phyloP scores from a whole-genome alignment of 805 yeast species.

The Candida silvicultrix region DNA sequence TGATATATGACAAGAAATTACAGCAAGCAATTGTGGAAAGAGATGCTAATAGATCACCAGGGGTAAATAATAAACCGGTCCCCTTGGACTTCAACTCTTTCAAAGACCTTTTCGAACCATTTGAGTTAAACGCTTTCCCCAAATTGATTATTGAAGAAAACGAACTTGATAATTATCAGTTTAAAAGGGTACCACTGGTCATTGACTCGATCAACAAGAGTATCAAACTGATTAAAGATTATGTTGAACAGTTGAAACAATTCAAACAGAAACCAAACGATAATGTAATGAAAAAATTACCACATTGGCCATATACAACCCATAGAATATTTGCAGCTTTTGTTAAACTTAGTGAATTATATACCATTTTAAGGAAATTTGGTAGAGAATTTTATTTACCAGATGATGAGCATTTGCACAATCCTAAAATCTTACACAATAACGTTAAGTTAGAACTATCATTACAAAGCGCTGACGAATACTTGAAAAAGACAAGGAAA shows the following conservation, averaged over 20 bases:
- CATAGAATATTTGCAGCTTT: constrained; percentile 38
- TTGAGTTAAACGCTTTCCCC: constrained; percentile 29
- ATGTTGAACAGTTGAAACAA: constrained; percentile 20
- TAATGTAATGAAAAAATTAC: constrained; percentile 23
- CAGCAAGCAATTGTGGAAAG: constrained; percentile 25
- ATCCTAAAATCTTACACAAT: constrained; percentile 28
- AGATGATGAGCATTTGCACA: constrained; percentile 31
- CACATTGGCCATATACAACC: constrained; percentile 32
- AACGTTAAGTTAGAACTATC: constrained; percentile 22
- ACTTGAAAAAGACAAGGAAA: constrained; percentile 31
- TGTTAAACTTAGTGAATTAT: constrained; percentile 35
- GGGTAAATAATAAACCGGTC: constrained; percentile 21
- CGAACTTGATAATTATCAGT: constrained; percentile 19
- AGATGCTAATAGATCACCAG: constrained; percentile 24
- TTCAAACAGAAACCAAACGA: constrained; percentile 19
- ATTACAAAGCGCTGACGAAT: constrained; percentile 28
- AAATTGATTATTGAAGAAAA: constrained; percentile 23
- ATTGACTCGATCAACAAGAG: constrained; percentile 19
- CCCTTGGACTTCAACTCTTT: constrained; percentile 23
- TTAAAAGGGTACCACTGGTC: constrained; percentile 23
- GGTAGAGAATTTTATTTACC: constrained; percentile 37
- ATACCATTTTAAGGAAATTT: constrained; percentile 31
- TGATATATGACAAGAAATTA: constrained; percentile 24
- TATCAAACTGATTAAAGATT: constrained; percentile 12
- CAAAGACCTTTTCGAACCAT: constrained; percentile 26